These are phyloP conservation scores for Talaromyces marneffei DNA, from an alignment of 2,329 filamentous ascomycete genomes.

Conservation along the genomic window DNA sequence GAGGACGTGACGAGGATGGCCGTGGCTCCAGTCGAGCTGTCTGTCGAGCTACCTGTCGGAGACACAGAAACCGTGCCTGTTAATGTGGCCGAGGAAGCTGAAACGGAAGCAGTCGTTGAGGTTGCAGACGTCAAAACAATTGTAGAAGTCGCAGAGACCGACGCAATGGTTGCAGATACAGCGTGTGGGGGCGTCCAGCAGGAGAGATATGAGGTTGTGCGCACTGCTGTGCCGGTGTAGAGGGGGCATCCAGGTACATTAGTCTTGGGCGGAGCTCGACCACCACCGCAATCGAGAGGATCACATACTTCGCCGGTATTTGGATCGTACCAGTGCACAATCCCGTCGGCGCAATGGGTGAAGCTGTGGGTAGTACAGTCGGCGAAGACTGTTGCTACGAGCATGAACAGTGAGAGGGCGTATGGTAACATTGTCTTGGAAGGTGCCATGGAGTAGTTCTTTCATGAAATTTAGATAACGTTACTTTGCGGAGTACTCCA, in stretches of 20 bases:
- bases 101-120: not conserved
- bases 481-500: not conserved
- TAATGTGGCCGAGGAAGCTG: not conserved
- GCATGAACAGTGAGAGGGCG: not conserved
- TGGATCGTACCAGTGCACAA: constrained; percentile 19
- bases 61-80: not conserved
- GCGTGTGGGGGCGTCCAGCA: constrained; percentile 15
- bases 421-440: not conserved
- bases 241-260: constrained; percentile 16
- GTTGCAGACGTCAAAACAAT: not conserved
- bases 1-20: not conserved
- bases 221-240: constrained; percentile 15
- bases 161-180: not conserved
- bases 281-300: constrained; percentile 20
- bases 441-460: not conserved
- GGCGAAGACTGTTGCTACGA: constrained; percentile 4
- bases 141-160: not conserved
- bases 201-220: constrained; percentile 15
- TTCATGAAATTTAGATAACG: not conserved
- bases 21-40: not conserved
- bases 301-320: constrained; percentile 20
- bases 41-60: not conserved
- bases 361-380: constrained; percentile 12
- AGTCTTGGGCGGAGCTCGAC: constrained; percentile 14
- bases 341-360: constrained; percentile 15